Evolutionary conservation across 257 asterid genomes (phyloP).

Genomic region (Osmanthus fragrans): DNA sequence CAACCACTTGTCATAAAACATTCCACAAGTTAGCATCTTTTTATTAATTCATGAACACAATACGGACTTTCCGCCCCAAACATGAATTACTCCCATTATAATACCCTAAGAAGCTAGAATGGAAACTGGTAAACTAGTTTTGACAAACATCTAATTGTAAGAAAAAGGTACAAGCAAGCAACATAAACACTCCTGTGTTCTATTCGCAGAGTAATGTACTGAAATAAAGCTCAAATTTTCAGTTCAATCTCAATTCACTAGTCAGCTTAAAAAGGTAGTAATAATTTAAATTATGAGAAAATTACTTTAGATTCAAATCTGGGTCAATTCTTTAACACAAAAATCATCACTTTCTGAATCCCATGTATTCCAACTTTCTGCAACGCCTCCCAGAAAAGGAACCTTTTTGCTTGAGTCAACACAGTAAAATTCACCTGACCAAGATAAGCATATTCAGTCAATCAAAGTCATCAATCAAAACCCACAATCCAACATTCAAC

Average conservation of each 20-base stretch:
- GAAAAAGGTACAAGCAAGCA: not conserved
- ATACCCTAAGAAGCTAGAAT: not conserved
- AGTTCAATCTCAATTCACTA: slow-evolving; percentile 22
- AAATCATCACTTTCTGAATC: not conserved
- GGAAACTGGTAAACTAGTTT: not conserved
- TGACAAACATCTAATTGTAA: not conserved
- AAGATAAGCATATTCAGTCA: not conserved
- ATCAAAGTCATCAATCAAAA: not conserved
- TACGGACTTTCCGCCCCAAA: not conserved
- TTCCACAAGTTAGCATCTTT: not conserved
- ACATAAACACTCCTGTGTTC: not conserved
- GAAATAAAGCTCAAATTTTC: slow-evolving; percentile 4
- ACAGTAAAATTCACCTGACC: slow-evolving; percentile 16
- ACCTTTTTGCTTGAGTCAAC: slow-evolving; percentile 16
- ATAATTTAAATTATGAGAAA: slow-evolving; percentile 24
- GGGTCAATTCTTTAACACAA: not conserved
- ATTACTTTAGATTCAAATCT: slow-evolving; percentile 27
- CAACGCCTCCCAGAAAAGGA: slow-evolving; percentile 7
- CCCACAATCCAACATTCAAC: not conserved
- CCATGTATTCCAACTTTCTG: not conserved
- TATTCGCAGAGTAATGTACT: not conserved
- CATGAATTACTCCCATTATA: not conserved
- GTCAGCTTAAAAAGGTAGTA: slow-evolving; percentile 7
- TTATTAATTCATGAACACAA: not conserved
- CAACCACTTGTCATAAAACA: slow-evolving; percentile 1